phyloP scores from a whole-genome alignment of 345 rosid species.

The Syzygium aqueum region DNA sequence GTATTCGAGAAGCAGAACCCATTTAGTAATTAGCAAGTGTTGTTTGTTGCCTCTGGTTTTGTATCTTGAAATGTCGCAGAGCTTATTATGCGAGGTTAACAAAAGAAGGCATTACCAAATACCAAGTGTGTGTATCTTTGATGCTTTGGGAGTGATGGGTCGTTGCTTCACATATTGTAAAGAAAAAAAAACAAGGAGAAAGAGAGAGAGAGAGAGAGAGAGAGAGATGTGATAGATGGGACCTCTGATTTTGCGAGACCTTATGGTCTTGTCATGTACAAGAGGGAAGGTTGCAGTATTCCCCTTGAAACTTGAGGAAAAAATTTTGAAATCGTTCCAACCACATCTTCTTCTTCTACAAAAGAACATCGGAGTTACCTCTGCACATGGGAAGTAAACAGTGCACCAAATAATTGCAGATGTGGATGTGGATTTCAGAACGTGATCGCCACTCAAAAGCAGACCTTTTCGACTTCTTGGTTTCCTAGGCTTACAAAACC shows the following conservation, averaged over 20 bases:
- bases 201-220: neutral
- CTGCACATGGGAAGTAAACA: neutral
- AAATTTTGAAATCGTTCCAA: neutral
- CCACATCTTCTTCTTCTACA: neutral
- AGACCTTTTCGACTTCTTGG: neutral
- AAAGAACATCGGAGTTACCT: neutral
- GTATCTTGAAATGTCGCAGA: neutral
- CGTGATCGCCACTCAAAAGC: neutral
- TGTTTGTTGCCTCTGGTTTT: neutral
- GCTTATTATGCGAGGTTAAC: neutral
- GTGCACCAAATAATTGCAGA: neutral
- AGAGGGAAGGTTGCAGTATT: neutral
- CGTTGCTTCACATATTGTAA: neutral
- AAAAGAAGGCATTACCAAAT: neutral
- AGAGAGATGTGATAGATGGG: constrained; percentile 20
- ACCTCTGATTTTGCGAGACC: constrained; percentile 9
- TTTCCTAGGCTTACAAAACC: neutral
- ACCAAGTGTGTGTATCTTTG: neutral
- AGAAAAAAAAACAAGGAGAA: neutral
- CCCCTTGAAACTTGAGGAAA: neutral
- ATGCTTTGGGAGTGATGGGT: neutral
- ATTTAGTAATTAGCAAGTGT: neutral
- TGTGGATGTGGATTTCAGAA: neutral
- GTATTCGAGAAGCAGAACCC: neutral
- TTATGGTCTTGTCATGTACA: constrained; percentile 13